These are phyloP conservation scores for Annona squamosa DNA, from an alignment of 164 flowering plant species.

Conservation along the genomic window DNA sequence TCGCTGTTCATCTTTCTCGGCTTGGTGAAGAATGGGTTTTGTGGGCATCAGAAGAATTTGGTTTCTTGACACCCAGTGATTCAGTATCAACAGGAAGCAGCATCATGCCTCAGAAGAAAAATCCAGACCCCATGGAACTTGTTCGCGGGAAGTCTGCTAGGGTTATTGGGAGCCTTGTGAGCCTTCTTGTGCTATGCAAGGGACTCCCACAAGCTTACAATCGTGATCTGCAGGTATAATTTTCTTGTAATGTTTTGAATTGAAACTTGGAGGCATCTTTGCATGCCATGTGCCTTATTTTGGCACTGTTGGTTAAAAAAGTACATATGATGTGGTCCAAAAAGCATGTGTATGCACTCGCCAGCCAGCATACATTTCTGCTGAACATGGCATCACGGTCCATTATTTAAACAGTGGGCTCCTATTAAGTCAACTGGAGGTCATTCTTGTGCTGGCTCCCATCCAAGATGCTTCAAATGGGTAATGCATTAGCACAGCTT, in stretches of 20 bases:
- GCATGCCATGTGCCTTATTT: no score
- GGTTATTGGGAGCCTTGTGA: conserved; percentile 75
- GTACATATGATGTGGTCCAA: background rate
- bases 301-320: background rate
- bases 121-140: conserved; percentile 99
- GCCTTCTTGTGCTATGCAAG: conserved; percentile 92
- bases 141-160: conserved; percentile 98
- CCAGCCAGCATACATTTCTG: background rate
- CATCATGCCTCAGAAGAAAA: conserved; percentile 99
- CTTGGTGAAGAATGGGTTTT: conserved; percentile 99
- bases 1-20: conserved; percentile 89
- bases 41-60: conserved; percentile 99
- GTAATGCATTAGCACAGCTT: background rate
- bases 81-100: conserved; percentile 98
- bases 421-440: background rate
- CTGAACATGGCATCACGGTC: background rate
- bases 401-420: background rate
- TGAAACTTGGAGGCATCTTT: no score
- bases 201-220: conserved; percentile 97
- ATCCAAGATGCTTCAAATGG: background rate
- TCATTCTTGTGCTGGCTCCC: background rate
- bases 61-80: conserved; percentile 91
- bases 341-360: background rate
- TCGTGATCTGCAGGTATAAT: conserved; percentile 87
- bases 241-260: background rate